Percentiles rank a stretch among this genome's conserved stretches.
Conservation (phyloP, 169 alveolate species). For the Cryptosporidium meleagridis region DNA sequence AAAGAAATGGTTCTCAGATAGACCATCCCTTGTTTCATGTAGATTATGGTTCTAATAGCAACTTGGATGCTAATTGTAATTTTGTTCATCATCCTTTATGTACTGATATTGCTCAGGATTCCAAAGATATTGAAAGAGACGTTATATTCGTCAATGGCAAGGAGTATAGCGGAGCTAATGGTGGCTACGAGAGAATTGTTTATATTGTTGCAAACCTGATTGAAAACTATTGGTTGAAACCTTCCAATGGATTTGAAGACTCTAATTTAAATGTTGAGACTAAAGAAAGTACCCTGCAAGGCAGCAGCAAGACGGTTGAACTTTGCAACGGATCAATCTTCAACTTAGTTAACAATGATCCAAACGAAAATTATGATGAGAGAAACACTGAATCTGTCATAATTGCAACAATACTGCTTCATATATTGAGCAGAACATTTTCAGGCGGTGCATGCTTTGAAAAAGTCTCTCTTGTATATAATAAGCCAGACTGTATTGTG, state of each 20-base stretch:
- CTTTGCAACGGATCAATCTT: background rate
- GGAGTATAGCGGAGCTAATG: constrained; percentile 62
- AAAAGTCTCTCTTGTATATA: constrained; percentile 51
- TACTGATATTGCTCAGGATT: constrained; percentile 70
- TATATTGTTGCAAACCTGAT: constrained; percentile 21
- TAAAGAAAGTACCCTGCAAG: background rate
- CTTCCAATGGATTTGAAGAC: background rate
- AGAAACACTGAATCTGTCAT: constrained; percentile 43
- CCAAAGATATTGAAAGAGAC: constrained; percentile 72
- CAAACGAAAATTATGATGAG: constrained; percentile 13
- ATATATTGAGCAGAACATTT: constrained; percentile 51
- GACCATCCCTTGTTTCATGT: constrained; percentile 56
- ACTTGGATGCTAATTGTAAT: background rate
- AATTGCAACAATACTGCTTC: constrained; percentile 48
- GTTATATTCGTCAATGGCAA: constrained; percentile 48
- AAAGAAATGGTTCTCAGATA: constrained; percentile 2
- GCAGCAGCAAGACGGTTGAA: background rate
- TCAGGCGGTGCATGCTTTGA: constrained; percentile 73
- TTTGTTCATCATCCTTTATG: constrained; percentile 40
- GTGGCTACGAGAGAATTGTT: constrained; percentile 49
- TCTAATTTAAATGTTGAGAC: background rate
- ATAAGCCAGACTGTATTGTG: constrained; percentile 53
- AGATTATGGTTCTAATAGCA: background rate
- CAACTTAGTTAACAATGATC: background rate
- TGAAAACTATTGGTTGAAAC: constrained; percentile 47